Percentiles rank a stretch among this genome's conserved stretches.
Evolutionary conservation across 2,329 filamentous ascomycete species (phyloP).

Genomic region (Exophiala sp.): DNA sequence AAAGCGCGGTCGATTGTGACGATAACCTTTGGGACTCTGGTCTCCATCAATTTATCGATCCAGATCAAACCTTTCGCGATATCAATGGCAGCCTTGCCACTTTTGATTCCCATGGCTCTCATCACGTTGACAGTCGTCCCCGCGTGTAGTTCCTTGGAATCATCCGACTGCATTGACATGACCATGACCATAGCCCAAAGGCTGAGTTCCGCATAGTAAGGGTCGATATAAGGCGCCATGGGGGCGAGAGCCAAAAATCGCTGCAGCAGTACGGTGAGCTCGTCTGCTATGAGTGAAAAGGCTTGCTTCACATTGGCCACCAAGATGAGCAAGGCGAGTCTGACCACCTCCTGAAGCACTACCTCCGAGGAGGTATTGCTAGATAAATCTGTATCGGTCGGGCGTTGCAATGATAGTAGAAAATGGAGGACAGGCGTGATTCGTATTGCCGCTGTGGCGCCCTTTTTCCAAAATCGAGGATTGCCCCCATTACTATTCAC

Average conservation of each 20-base stretch:
- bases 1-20: no score
- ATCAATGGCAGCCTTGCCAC: constrained; percentile 1
- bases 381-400: not conserved
- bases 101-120: not conserved
- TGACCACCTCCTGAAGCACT: constrained; percentile 1
- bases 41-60: constrained; percentile 5
- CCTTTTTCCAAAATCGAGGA: no score
- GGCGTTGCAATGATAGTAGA: constrained; percentile 12
- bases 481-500: no score
- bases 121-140: not conserved
- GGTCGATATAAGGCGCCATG: not conserved
- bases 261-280: constrained; percentile 1
- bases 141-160: not conserved
- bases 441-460: no score
- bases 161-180: not conserved
- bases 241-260: not conserved
- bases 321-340: constrained; percentile 11
- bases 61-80: constrained; percentile 3
- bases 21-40: not conserved
- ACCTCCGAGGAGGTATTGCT: not conserved
- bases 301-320: constrained; percentile 7
- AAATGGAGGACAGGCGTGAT: no score
- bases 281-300: constrained; percentile 8
- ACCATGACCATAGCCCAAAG: constrained; percentile 6
- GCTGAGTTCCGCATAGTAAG: constrained; percentile 4